Percentiles rank a stretch among this genome's conserved stretches.
Evolutionary conservation across 2,329 filamentous ascomycete genomes (phyloP).

Genomic region (Raffaelea deltoideospora): DNA sequence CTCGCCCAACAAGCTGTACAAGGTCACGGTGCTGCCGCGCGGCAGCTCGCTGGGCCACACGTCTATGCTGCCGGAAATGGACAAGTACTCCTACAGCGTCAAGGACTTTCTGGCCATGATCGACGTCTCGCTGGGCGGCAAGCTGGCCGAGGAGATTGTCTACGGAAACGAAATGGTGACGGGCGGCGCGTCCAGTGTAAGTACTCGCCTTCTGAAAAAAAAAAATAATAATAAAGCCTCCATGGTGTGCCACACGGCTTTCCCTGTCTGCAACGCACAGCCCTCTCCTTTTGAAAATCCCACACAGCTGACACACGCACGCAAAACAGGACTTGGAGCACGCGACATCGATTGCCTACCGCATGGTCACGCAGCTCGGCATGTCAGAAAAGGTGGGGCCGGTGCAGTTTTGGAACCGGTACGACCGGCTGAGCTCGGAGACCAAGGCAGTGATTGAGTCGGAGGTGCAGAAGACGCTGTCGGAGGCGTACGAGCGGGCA

Average conservation of each 20-base stretch:
- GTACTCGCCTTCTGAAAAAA: no score
- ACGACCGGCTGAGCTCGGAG: constrained; percentile 66
- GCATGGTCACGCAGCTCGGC: constrained; percentile 76
- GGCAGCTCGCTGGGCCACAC: constrained; percentile 79
- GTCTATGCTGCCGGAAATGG: constrained; percentile 75
- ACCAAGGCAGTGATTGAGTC: constrained; percentile 77
- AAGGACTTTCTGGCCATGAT: constrained; percentile 56
- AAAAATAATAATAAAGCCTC: no score
- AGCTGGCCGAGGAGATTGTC: constrained; percentile 73
- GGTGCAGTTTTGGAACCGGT: constrained; percentile 71
- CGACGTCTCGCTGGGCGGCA: constrained; percentile 62
- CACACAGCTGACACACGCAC: constrained; percentile 6
- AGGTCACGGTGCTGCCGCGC: constrained; percentile 90
- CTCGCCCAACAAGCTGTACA: constrained; percentile 69
- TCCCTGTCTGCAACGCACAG: no score
- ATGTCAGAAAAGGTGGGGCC: constrained; percentile 84
- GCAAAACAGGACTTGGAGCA: constrained; percentile 57
- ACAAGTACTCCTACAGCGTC: constrained; percentile 80
- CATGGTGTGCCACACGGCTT: no score
- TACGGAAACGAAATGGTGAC: constrained; percentile 88
- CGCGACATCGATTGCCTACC: constrained; percentile 70
- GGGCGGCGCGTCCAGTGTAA: constrained; percentile 66
- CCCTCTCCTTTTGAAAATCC: not conserved
- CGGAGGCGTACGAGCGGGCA: constrained; percentile 67
- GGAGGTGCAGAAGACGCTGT: constrained; percentile 74